phyloP scores from a whole-genome alignment of 2,329 filamentous ascomycete species.

The Stemphylium vesicarium region DNA sequence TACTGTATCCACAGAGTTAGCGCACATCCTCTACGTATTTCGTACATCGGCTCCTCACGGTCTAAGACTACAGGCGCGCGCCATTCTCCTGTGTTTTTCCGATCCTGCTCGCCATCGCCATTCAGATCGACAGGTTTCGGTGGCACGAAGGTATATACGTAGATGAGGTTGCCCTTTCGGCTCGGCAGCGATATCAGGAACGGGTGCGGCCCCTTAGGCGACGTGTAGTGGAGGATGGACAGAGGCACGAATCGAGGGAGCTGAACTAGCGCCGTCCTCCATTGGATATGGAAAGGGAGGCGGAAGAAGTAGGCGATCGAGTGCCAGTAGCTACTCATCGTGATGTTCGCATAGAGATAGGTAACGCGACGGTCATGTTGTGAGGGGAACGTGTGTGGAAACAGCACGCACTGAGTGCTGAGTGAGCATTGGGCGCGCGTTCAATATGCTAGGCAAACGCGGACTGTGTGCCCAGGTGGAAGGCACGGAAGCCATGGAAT shows the following conservation, averaged over 20 bases:
- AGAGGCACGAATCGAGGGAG: conserved; percentile 48
- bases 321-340: conserved; percentile 41
- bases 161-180: conserved; percentile 46
- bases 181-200: conserved; percentile 51
- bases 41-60: conserved; percentile 26
- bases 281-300: conserved; percentile 40
- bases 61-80: conserved; percentile 51
- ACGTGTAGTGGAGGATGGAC: conserved; percentile 47
- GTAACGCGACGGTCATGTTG: conserved; percentile 4
- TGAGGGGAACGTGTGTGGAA: neutral
- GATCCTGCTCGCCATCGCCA: conserved; percentile 25
- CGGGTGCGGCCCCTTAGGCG: conserved; percentile 51
- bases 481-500: conserved; percentile 9
- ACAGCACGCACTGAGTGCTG: conserved; percentile 4
- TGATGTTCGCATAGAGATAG: conserved; percentile 11
- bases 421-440: conserved; percentile 8
- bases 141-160: conserved; percentile 53
- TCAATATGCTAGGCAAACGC: conserved; percentile 3
- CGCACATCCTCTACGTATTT: neutral
- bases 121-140: conserved; percentile 40
- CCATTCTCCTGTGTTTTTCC: conserved; percentile 37
- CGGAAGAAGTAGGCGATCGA: conserved; percentile 46
- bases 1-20: conserved; percentile 13
- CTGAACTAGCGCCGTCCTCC: conserved; percentile 48
- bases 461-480: conserved; percentile 12